These are phyloP conservation scores for Suhomyces sp. DNA, from an alignment of 805 yeast species.

Conservation along the genomic window DNA sequence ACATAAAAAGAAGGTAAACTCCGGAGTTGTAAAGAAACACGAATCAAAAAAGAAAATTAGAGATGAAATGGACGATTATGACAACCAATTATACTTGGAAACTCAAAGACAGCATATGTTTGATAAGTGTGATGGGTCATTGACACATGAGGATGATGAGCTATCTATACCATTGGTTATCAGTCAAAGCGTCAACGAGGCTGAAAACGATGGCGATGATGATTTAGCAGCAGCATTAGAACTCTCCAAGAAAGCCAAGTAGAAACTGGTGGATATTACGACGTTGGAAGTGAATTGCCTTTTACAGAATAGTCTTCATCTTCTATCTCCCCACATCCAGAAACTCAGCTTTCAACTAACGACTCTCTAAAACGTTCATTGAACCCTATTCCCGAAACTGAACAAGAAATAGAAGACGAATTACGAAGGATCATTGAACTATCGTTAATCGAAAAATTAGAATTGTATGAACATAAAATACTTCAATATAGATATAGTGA, in stretches of 20 bases:
- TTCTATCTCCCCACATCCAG: too few relatives aligned
- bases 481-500: too few relatives aligned
- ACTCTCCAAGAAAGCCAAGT: slow-evolving; percentile 15
- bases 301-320: too few relatives aligned
- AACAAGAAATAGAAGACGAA: too few relatives aligned
- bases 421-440: too few relatives aligned
- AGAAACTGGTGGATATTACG: too few relatives aligned
- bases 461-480: too few relatives aligned
- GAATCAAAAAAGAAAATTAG: slow-evolving; percentile 23
- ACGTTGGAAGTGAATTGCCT: too few relatives aligned
- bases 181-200: slow-evolving; percentile 25
- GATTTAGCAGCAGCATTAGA: slow-evolving; percentile 27
- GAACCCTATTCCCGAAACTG: too few relatives aligned
- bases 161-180: slow-evolving; percentile 33
- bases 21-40: slow-evolving; percentile 23
- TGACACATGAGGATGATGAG: slow-evolving; percentile 28
- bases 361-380: too few relatives aligned
- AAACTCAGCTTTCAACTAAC: too few relatives aligned
- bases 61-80: slow-evolving; percentile 39
- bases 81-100: slow-evolving; percentile 23
- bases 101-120: slow-evolving; percentile 27
- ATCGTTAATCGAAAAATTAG: too few relatives aligned
- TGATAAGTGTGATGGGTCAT: slow-evolving; percentile 48
- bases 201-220: slow-evolving; percentile 23
- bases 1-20: slow-evolving; percentile 16